These are phyloP conservation scores for Cenchrus purpureus DNA, from an alignment of 176 grass and related monocot species.

Conservation along the genomic window DNA sequence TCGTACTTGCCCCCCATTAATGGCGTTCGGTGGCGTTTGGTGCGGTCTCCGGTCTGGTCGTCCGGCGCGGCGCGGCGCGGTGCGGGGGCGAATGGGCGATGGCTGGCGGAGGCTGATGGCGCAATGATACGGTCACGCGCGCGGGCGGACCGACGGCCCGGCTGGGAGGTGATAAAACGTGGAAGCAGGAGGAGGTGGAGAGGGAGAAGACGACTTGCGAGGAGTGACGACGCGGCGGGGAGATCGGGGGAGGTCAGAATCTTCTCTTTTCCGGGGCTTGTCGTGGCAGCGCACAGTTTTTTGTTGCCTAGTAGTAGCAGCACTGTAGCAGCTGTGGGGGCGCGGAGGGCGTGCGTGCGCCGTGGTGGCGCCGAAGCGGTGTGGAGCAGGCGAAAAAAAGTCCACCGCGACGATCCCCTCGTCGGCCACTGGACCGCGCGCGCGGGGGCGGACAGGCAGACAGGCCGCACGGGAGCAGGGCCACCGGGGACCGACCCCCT, in stretches of 20 bases:
- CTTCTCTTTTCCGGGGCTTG: constrained; percentile 35
- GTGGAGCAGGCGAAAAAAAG: neutral
- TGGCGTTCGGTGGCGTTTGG: constrained; percentile 53
- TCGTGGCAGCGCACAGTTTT: constrained; percentile 10
- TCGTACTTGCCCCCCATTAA: constrained; percentile 34
- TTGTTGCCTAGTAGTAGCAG: constrained; percentile 13
- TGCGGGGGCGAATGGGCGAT: neutral
- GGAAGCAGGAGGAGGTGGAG: neutral
- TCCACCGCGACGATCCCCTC: neutral
- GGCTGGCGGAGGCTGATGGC: neutral
- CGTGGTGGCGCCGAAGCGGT: neutral
- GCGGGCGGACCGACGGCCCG: neutral
- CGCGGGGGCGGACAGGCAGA: neutral
- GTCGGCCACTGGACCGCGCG: neutral
- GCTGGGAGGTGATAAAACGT: neutral
- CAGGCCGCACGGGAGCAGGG: neutral
- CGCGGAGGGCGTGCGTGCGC: neutral
- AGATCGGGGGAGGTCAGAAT: constrained; percentile 35
- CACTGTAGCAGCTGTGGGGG: neutral
- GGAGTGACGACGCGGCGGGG: neutral
- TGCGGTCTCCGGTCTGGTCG: constrained; percentile 33
- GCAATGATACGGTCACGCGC: constrained; percentile 30
- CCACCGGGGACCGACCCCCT: neutral
- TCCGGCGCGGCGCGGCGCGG: constrained; percentile 22
- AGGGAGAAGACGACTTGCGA: neutral